phyloP scores from a whole-genome alignment of 2,329 filamentous ascomycete genomes.

The Fusarium sp. region DNA sequence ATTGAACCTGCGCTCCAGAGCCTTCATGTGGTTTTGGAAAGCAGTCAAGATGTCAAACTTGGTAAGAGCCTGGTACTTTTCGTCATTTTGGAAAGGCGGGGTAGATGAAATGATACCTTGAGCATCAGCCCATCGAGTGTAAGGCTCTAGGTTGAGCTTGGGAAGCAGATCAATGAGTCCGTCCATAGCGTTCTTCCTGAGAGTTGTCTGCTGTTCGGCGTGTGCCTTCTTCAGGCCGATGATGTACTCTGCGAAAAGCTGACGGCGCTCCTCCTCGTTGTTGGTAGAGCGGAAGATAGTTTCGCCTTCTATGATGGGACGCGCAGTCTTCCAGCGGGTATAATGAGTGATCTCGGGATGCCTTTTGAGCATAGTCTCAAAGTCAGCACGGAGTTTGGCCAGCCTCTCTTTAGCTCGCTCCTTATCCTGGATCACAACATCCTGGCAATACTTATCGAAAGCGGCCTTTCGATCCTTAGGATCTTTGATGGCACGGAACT shows the following conservation, averaged over 20 bases:
- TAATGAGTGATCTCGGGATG: constrained; percentile 98
- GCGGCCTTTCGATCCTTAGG: constrained; percentile 89
- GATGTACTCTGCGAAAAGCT: constrained; percentile 95
- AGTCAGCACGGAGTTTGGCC: constrained; percentile 91
- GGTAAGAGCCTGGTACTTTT: constrained; percentile 86
- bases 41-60: constrained; percentile 91
- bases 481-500: constrained; percentile 93
- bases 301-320: constrained; percentile 93
- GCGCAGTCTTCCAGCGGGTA: constrained; percentile 95
- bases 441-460: constrained; percentile 94
- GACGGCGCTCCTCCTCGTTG: constrained; percentile 85
- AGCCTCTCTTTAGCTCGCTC: constrained; percentile 93
- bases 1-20: constrained; percentile 90
- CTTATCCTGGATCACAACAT: constrained; percentile 91
- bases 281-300: constrained; percentile 93
- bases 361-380: constrained; percentile 93
- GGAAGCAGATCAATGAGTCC: constrained; percentile 82
- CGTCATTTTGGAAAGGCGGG: constrained; percentile 80
- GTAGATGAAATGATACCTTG: constrained; percentile 83
- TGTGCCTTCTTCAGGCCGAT: constrained; percentile 84
- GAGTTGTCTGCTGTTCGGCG: constrained; percentile 76
- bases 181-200: constrained; percentile 84
- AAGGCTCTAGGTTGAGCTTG: constrained; percentile 85
- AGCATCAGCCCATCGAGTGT: constrained; percentile 93
- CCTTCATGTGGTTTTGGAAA: constrained; percentile 96